These are phyloP conservation scores for Sporothrix brunneoviolacea DNA, from an alignment of 2,329 filamentous ascomycete species.

Conservation along the genomic window DNA sequence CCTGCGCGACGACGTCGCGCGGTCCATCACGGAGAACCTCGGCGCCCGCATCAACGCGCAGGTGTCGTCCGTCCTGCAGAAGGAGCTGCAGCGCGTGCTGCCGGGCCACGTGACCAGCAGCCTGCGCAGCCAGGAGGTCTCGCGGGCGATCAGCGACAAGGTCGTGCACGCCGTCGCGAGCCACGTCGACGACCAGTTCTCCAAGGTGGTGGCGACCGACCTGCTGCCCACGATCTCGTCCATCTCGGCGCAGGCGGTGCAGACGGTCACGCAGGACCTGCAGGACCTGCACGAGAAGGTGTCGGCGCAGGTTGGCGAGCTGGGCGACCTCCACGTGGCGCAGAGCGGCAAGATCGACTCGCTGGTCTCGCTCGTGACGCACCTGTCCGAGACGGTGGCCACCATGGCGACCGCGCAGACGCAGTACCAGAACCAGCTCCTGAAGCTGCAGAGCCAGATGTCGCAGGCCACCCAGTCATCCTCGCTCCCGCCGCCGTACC, in stretches of 20 bases:
- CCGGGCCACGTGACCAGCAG: conserved; percentile 61
- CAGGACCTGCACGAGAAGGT: conserved; percentile 61
- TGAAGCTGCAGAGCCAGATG: conserved; percentile 40
- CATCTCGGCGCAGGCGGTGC: conserved; percentile 58
- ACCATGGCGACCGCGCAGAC: conserved; percentile 63
- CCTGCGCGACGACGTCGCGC: conserved; percentile 59
- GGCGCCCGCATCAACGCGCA: conserved; percentile 60
- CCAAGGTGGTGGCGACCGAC: conserved; percentile 51
- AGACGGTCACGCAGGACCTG: conserved; percentile 61
- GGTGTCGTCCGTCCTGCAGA: conserved; percentile 59
- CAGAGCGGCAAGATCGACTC: conserved; percentile 64
- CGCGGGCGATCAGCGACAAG: conserved; percentile 65
- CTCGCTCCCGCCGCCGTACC: conserved; percentile 2
- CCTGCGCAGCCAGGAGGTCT: conserved; percentile 66
- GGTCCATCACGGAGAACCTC: conserved; percentile 66
- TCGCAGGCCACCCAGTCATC: background rate
- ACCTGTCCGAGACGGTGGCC: conserved; percentile 61
- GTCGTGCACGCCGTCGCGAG: conserved; percentile 60
- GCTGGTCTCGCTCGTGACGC: conserved; percentile 59
- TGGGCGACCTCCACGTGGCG: conserved; percentile 44
- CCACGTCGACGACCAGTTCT: conserved; percentile 64
- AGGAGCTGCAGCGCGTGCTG: conserved; percentile 65
- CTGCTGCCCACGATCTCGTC: conserved; percentile 62
- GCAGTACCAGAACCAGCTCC: conserved; percentile 59
- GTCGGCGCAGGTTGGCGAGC: conserved; percentile 42